Evolutionary conservation across 352 stramenopile genomes (phyloP).

Genomic region (Phytopythium delawarense): DNA sequence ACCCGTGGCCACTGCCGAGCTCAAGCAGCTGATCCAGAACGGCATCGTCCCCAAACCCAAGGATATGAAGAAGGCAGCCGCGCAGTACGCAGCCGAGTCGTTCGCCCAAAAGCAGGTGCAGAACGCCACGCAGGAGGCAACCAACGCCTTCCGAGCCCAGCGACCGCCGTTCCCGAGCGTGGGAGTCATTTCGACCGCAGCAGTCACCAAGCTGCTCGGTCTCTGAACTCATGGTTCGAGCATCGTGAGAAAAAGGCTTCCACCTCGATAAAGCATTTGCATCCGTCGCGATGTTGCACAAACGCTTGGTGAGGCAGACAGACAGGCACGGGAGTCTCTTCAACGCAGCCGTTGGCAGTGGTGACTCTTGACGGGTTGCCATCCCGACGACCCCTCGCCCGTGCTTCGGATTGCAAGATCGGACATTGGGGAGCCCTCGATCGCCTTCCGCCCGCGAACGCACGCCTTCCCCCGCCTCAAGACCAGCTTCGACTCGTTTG

Average conservation of each 20-base stretch:
- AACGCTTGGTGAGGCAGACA: background rate
- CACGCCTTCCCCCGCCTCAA: background rate
- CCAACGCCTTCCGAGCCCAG: conserved; percentile 20
- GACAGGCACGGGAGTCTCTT: background rate
- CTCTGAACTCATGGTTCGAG: background rate
- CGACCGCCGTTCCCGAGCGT: conserved; percentile 27
- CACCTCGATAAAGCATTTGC: background rate
- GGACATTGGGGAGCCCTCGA: background rate
- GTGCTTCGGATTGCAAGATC: background rate
- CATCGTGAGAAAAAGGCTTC: too few relatives aligned
- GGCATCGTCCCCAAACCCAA: conserved; percentile 51
- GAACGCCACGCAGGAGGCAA: conserved; percentile 28
- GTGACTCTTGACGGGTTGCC: background rate
- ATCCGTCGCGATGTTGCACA: background rate
- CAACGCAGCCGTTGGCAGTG: background rate
- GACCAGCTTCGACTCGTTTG: background rate
- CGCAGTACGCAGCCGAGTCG: conserved; percentile 29
- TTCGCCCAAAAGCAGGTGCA: conserved; percentile 35
- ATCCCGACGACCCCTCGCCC: background rate
- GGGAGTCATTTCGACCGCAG: background rate
- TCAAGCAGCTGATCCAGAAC: conserved; percentile 46
- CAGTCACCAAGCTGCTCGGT: background rate
- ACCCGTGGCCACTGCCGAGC: conserved; percentile 27
- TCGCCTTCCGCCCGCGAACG: background rate
- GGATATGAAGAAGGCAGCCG: conserved; percentile 44